phyloP scores from a whole-genome alignment of 108 stramenopile genomes.

The Nitzschia inconspicua region DNA sequence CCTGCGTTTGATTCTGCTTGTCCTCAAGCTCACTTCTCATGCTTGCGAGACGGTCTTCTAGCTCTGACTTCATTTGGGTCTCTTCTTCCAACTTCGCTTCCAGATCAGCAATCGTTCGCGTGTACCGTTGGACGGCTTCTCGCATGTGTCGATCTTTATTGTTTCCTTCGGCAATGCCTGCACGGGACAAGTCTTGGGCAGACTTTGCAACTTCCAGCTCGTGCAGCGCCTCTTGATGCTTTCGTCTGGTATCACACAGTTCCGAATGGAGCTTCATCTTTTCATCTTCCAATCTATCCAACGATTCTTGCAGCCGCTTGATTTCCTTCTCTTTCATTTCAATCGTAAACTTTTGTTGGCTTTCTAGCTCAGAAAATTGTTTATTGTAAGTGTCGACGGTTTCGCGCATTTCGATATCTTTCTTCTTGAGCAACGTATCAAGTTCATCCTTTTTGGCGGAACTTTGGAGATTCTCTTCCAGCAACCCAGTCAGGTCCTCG shows the following conservation, averaged over 20 bases:
- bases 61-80: constrained; percentile 19
- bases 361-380: constrained; percentile 10
- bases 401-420: constrained; percentile 15
- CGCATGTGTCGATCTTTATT: constrained; percentile 27
- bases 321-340: constrained; percentile 18
- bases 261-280: constrained; percentile 19
- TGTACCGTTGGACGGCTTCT: constrained; percentile 28
- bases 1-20: constrained; percentile 36
- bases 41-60: constrained; percentile 30
- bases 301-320: constrained; percentile 15
- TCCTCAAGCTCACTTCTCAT: constrained; percentile 29
- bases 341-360: constrained; percentile 10
- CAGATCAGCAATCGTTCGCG: constrained; percentile 33
- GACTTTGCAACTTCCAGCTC: constrained; percentile 7
- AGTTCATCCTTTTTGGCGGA: constrained; percentile 19
- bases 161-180: constrained; percentile 3
- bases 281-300: constrained; percentile 25
- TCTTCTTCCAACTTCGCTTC: constrained; percentile 40
- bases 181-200: neutral
- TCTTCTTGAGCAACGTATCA: constrained; percentile 8
- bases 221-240: constrained; percentile 2
- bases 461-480: constrained; percentile 28
- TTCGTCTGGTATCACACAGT: constrained; percentile 13
- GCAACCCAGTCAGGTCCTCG: constrained; percentile 20
- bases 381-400: constrained; percentile 13